phyloP scores from a whole-genome alignment of 129 eudicot species.

The Lactuca sativa region DNA sequence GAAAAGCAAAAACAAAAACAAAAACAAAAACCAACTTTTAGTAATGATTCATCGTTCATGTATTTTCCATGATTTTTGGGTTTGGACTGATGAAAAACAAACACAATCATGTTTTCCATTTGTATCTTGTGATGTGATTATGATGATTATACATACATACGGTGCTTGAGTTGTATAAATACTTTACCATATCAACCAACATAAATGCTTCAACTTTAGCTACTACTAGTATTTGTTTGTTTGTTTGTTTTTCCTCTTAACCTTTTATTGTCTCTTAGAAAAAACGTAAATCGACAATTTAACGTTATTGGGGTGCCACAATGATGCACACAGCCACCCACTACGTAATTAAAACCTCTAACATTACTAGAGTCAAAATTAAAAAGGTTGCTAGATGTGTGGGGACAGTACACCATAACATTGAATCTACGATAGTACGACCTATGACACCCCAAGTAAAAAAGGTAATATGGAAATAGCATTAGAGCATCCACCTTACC shows the following conservation, averaged over 20 bases:
- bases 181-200: conserved; percentile 16
- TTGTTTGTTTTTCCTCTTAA: not conserved
- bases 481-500: too few species aligned
- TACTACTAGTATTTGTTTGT: not conserved
- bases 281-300: too few species aligned
- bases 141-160: conserved; percentile 21
- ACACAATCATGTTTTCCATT: not conserved
- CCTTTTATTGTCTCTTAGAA: not conserved
- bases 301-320: too few species aligned
- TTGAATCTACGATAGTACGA: too few species aligned
- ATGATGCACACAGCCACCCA: too few species aligned
- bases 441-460: too few species aligned
- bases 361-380: too few species aligned
- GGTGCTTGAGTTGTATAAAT: conserved; percentile 14
- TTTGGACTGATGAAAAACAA: conserved; percentile 16
- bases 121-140: conserved; percentile 26
- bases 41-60: conserved; percentile 20
- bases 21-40: not conserved
- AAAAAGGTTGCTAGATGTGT: too few species aligned
- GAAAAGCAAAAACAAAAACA: too few species aligned
- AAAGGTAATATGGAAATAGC: too few species aligned
- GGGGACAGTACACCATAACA: too few species aligned
- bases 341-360: too few species aligned
- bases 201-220: conserved; percentile 1
- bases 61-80: conserved; percentile 18